A percentile compares a stretch with the other conserved stretches of the same genome.
These are phyloP conservation scores for Tylopilus felleus DNA, from an alignment of 768 basidiomycete genomes.

Conservation along the genomic window DNA sequence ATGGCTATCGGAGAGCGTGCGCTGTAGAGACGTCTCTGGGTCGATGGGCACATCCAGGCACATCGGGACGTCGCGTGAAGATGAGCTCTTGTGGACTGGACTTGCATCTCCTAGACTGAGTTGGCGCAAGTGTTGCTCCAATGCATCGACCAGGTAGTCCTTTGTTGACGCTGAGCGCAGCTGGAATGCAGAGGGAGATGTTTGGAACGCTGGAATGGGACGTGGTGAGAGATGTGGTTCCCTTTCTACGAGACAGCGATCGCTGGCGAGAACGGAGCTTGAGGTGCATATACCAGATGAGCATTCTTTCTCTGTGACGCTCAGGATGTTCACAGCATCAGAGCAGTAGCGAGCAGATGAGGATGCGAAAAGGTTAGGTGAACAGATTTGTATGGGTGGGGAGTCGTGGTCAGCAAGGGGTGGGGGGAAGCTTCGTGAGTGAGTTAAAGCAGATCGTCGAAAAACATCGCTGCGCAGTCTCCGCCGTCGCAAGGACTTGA, in stretches of 20 bases:
- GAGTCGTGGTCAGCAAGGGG: conserved; percentile 5
- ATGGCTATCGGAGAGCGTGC: neutral
- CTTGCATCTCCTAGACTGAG: conserved; percentile 17
- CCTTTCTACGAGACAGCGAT: neutral
- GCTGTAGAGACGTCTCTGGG: neutral
- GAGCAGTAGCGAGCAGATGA: conserved; percentile 2
- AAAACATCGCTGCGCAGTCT: conserved; percentile 6
- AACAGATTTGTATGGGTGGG: conserved; percentile 2
- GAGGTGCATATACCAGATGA: conserved; percentile 16
- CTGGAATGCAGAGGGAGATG: conserved; percentile 19
- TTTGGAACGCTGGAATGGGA: conserved; percentile 3
- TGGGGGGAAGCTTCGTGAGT: conserved; percentile 1
- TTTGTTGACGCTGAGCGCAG: conserved; percentile 17
- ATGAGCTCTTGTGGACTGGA: neutral
- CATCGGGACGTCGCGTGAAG: conserved; percentile 2
- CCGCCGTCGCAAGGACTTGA: conserved; percentile 21
- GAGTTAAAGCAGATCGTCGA: conserved; percentile 2
- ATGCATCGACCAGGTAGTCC: conserved; percentile 20
- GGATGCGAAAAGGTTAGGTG: neutral
- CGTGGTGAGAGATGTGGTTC: neutral
- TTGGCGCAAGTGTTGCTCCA: conserved; percentile 20
- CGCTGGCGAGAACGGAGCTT: neutral
- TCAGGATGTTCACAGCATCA: conserved; percentile 5
- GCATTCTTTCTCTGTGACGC: conserved; percentile 5
- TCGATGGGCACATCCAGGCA: neutral